Percentiles rank a stretch among this genome's conserved stretches.
Conservation (phyloP, 2,329 filamentous ascomycete genomes). For the Neopestalotiopsis sp. region DNA sequence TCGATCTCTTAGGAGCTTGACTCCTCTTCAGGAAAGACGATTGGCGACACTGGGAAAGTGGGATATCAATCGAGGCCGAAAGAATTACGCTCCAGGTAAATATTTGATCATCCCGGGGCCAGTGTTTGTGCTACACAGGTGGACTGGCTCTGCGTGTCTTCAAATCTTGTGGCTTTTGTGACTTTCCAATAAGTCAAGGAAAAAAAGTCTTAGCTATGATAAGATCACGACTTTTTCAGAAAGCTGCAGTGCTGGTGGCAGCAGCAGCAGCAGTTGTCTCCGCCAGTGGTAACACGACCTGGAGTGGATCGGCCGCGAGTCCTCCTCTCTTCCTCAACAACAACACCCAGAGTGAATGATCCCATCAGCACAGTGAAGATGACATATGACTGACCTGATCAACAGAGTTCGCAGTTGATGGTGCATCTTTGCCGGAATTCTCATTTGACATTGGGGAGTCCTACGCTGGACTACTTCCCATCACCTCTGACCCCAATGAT, state of each 20-base stretch:
- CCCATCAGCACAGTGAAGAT: no score
- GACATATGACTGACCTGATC: neutral
- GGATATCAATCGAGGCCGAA: neutral
- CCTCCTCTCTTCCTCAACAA: neutral
- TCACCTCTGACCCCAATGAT: conserved; percentile 44
- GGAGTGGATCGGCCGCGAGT: neutral
- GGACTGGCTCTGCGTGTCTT: neutral
- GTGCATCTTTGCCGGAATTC: conserved; percentile 63
- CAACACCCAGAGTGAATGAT: neutral
- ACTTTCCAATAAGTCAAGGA: neutral
- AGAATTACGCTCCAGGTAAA: neutral
- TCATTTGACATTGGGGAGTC: conserved; percentile 62
- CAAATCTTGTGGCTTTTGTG: neutral
- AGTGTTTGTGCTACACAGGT: neutral
- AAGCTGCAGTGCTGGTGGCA: neutral
- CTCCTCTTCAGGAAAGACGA: neutral
- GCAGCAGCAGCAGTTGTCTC: neutral
- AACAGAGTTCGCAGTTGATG: conserved; percentile 59
- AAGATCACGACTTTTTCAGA: neutral
- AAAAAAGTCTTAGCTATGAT: neutral
- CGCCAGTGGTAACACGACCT: neutral
- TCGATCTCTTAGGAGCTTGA: neutral
- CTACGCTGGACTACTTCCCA: conserved; percentile 38
- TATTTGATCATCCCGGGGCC: neutral
- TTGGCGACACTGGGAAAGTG: neutral